Percentiles rank a stretch among this genome's conserved stretches.
phyloP scores from a whole-genome alignment of 2,329 filamentous ascomycete genomes.

The Epichloe aotearoae region DNA sequence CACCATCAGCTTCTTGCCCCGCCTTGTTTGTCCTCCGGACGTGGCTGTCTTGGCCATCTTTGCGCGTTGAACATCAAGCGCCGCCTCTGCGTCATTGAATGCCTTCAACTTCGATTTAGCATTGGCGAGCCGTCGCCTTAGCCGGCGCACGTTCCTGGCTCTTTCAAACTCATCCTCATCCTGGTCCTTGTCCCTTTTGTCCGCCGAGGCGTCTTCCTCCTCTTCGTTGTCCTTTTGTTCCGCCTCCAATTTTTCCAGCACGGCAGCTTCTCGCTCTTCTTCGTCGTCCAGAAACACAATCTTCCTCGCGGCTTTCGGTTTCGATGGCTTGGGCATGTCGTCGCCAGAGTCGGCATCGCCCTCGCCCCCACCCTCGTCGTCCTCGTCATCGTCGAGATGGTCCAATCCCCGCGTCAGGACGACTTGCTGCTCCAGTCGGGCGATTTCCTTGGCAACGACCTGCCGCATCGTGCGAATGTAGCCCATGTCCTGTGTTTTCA shows the following conservation, averaged over 20 bases:
- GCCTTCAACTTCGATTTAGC: constrained; percentile 41
- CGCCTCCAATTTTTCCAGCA: constrained; percentile 17
- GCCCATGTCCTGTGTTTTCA: constrained; percentile 57
- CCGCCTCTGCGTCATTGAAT: constrained; percentile 41
- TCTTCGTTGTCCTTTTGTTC: constrained; percentile 17
- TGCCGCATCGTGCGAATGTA: constrained; percentile 52
- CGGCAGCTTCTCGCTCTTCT: constrained; percentile 20
- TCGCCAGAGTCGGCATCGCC: constrained; percentile 19
- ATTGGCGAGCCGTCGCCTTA: constrained; percentile 34
- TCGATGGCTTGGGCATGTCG: constrained; percentile 15
- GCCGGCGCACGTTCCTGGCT: constrained; percentile 28
- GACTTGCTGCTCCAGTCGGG: constrained; percentile 38
- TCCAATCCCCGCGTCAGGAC: constrained; percentile 29
- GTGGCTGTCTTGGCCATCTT: constrained; percentile 55
- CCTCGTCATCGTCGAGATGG: constrained; percentile 21
- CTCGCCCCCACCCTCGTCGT: constrained; percentile 17
- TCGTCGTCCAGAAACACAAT: constrained; percentile 37
- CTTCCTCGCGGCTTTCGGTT: constrained; percentile 27
- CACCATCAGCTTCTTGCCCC: constrained; percentile 49
- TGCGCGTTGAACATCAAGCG: constrained; percentile 44
- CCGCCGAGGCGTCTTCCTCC: constrained; percentile 2
- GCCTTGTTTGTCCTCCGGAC: constrained; percentile 43
- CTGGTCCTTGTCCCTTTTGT: constrained; percentile 10
- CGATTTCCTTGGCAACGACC: constrained; percentile 44
- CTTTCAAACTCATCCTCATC: constrained; percentile 25